These are phyloP conservation scores for Firmiana major DNA, from an alignment of 345 rosid species.

Conservation along the genomic window DNA sequence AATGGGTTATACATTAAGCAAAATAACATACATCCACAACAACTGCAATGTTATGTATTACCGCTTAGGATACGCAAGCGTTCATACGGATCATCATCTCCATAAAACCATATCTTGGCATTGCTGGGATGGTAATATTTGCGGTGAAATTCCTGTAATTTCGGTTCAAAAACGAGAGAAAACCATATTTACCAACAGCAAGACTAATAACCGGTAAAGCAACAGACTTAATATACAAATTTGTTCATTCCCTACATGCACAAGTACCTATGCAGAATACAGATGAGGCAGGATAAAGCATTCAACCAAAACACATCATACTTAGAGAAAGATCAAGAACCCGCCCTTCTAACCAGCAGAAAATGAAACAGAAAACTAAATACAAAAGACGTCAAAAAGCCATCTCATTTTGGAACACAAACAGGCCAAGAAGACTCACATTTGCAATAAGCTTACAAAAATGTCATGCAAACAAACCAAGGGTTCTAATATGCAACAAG, in stretches of 20 bases:
- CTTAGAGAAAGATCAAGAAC: not conserved
- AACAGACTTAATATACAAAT: not conserved
- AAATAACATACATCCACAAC: not conserved
- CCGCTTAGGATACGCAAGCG: conserved; percentile 85
- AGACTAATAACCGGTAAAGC: not conserved
- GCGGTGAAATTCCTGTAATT: conserved; percentile 76
- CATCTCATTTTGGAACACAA: not conserved
- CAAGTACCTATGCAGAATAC: not conserved
- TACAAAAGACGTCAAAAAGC: not conserved
- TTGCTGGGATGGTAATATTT: conserved; percentile 95
- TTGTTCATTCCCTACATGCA: not conserved
- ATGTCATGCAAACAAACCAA: not conserved
- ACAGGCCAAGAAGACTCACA: not conserved
- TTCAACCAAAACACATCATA: not conserved
- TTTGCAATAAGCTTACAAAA: not conserved
- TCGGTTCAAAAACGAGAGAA: conserved; percentile 9
- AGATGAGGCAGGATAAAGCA: not conserved
- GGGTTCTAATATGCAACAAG: not conserved
- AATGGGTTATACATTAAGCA: not conserved
- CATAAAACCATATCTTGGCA: conserved; percentile 96
- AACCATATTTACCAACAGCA: conserved; percentile 4
- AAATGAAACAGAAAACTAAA: conserved; percentile 1
- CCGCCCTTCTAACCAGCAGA: not conserved
- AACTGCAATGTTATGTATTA: conserved; percentile 25
- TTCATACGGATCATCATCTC: conserved; percentile 82